Evolutionary conservation across 108 stramenopile genomes (phyloP).

Genomic region (Cyclotella kingstonii): DNA sequence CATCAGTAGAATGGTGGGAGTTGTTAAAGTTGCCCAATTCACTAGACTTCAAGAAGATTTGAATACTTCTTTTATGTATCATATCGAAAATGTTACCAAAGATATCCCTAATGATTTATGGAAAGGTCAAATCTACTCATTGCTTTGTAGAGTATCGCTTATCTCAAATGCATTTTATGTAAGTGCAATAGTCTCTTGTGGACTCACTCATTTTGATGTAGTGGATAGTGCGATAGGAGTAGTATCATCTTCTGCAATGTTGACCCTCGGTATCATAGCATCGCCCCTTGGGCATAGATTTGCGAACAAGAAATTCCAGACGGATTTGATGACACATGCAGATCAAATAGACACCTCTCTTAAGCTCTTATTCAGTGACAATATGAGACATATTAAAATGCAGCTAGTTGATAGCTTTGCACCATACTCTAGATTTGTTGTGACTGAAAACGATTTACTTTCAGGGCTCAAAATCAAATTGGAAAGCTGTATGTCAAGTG

Average conservation of each 20-base stretch:
- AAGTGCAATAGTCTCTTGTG: conserved; percentile 24
- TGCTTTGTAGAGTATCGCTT: conserved; percentile 24
- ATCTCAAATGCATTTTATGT: conserved; percentile 33
- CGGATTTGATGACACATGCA: conserved; percentile 40
- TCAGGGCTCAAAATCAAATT: conserved; percentile 44
- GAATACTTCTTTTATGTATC: conserved; percentile 26
- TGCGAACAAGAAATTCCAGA: conserved; percentile 27
- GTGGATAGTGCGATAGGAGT: conserved; percentile 21
- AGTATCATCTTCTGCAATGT: conserved; percentile 13
- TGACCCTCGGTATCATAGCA: conserved; percentile 23
- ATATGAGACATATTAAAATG: conserved; percentile 46
- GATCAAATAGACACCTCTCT: conserved; percentile 42
- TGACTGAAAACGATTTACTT: conserved; percentile 53
- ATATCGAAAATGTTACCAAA: conserved; percentile 12
- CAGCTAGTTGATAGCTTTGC: conserved; percentile 59
- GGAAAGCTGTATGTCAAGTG: conserved; percentile 36
- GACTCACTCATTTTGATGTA: conserved; percentile 10
- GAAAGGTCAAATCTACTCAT: conserved; percentile 25
- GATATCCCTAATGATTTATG: conserved; percentile 26
- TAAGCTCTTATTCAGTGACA: conserved; percentile 35
- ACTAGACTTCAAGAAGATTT: conserved; percentile 45
- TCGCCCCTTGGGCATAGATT: conserved; percentile 31
- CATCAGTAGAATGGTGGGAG: conserved; percentile 50
- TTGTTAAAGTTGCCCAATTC: conserved; percentile 56
- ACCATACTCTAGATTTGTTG: conserved; percentile 68